Evolutionary conservation across 177 flowering plant species (phyloP), one percentile per base, ranked within the genome.

Genomic region (Vitis hybrid): DNA sequence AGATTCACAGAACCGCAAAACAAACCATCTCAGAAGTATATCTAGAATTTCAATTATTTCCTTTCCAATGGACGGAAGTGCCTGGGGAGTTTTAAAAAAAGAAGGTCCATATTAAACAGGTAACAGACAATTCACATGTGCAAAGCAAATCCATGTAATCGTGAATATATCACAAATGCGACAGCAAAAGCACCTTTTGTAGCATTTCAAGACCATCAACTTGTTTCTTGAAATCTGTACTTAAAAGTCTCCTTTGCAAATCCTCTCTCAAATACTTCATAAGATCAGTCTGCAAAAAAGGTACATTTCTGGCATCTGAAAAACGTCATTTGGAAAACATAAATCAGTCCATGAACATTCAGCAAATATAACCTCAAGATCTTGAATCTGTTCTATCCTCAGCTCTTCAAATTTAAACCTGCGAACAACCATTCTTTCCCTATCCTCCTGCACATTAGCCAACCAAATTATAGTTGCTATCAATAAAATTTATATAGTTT

Each of bases 141-240:
- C 15, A 51, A 49, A 55, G 5, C 15, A 12, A 67, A 60, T 12
- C 18, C 21, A 63, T 32, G 21, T 19, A 59, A 2, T 1, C 45
- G 55, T 65, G 14, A 54, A 49, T 62, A 75, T 11, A 11, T 48
- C 1, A 65, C 17, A 10, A 61, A 56, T n/a, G 23, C 8, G 39
- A 60, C 2, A 69, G 59, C 14, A 67, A 39, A 66, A 26, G 10
- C 11, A 95, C 99, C 98, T 87, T 93, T 64, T 91, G 99, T 50
- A 95, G 85, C 82, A 93, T 82, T 74, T 92, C 97, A 66, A 89
- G 87, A 61, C 97, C 99, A 63, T 93, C 98, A 74, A 93, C 93
- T 80, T 93, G 99, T 83, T 93, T 95, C 85, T 89, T 91, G 74
- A 93, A 93, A 75, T 95, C 99, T 26, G 87, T 59, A 76, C 98